Evolutionary conservation across 257 asterid species (phyloP).

Genomic region (Perilla frutescens): DNA sequence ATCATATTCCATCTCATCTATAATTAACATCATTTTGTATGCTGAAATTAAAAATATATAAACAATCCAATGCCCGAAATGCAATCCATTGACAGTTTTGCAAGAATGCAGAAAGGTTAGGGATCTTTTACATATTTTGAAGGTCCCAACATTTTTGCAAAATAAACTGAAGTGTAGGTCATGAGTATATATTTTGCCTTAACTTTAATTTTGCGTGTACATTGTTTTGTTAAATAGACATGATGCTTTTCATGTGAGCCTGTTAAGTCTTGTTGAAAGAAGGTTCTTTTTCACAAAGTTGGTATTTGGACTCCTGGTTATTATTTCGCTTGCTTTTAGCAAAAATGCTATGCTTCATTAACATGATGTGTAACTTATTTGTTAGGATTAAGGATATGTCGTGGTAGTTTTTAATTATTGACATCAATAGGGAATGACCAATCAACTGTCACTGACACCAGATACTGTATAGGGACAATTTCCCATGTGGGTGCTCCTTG

Average conservation of each 20-base stretch:
- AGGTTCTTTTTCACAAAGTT: slow-evolving; percentile 1
- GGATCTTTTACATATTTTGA: too few relatives aligned
- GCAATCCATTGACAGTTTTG: too few relatives aligned
- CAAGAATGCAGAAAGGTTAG: too few relatives aligned
- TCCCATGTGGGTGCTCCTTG: neutral
- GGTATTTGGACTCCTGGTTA: neutral
- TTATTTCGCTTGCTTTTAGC: slow-evolving; percentile 8
- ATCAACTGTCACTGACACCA: neutral
- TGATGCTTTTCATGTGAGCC: slow-evolving; percentile 12
- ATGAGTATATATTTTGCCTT: too few relatives aligned
- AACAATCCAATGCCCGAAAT: too few relatives aligned
- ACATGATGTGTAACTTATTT: neutral
- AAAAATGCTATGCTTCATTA: slow-evolving; percentile 1
- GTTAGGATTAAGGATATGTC: neutral
- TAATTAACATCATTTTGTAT: too few relatives aligned
- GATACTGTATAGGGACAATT: neutral
- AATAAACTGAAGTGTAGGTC: too few relatives aligned
- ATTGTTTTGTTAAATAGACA: neutral
- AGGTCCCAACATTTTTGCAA: too few relatives aligned
- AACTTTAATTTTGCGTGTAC: neutral
- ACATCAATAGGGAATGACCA: neutral
- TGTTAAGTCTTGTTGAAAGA: neutral
- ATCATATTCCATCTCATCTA: too few relatives aligned
- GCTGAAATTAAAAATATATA: too few relatives aligned
- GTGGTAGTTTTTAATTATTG: neutral